phyloP scores from a whole-genome alignment of 2,329 filamentous ascomycete species.

The Pestalotiopsis sp. region DNA sequence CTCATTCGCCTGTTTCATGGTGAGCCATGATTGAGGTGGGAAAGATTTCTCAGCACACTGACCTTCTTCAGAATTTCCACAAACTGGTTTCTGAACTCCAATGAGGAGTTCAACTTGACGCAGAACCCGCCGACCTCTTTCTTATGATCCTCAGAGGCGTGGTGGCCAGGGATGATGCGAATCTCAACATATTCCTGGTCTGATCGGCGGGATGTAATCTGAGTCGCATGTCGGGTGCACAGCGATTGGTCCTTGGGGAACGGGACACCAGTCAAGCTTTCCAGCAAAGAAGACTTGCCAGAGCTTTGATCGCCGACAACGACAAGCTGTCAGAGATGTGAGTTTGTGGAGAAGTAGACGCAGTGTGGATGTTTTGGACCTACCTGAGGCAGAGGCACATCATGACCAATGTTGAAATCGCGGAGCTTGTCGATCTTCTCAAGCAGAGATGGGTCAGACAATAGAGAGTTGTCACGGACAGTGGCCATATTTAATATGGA shows the following conservation, averaged over 20 bases:
- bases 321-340: conserved; percentile 53
- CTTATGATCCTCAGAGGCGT: neutral
- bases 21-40: neutral
- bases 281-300: conserved; percentile 74
- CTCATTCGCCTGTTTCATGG: conserved; percentile 9
- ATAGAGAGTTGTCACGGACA: neutral
- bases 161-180: conserved; percentile 13
- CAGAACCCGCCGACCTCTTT: neutral
- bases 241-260: conserved; percentile 25
- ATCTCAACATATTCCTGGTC: conserved; percentile 1
- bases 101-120: neutral
- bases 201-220: conserved; percentile 21
- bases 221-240: conserved; percentile 30
- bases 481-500: neutral
- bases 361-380: neutral
- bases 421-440: conserved; percentile 30
- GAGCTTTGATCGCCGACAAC: conserved; percentile 76
- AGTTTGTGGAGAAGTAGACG: neutral
- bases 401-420: conserved; percentile 25
- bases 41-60: neutral
- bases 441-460: conserved; percentile 1
- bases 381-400: conserved; percentile 27
- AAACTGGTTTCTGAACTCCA: conserved; percentile 8
- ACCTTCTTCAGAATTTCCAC: conserved; percentile 10
- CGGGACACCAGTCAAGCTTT: conserved; percentile 45